Evolutionary conservation across 2,329 filamentous ascomycete species (phyloP).

Genomic region (Ceratocystis lukuohia): DNA sequence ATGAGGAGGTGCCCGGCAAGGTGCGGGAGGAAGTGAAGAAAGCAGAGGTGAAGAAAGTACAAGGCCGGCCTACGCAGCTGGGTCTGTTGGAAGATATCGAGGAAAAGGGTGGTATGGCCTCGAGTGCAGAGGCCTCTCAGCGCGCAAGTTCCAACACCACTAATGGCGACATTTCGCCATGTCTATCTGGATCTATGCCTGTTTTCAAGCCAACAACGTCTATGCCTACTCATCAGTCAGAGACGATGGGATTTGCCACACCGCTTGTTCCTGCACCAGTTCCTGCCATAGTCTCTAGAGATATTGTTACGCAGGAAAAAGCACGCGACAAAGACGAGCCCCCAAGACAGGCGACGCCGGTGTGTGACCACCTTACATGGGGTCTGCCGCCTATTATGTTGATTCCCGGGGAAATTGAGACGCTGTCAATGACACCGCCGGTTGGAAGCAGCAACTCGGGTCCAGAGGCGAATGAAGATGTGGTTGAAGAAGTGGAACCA

Average conservation of each 20-base stretch:
- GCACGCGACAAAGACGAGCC: not conserved
- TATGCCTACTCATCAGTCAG: not conserved
- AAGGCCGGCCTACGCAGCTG: not conserved
- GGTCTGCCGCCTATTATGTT: not conserved
- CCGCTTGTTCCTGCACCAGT: not conserved
- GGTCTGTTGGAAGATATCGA: not conserved
- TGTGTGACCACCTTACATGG: constrained; percentile 1
- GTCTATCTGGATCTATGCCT: not conserved
- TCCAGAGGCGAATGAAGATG: not conserved
- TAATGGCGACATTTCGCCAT: not conserved
- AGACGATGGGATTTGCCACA: not conserved
- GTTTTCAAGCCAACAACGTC: not conserved
- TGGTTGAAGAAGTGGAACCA: not conserved
- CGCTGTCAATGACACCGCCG: not conserved
- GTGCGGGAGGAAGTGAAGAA: not conserved
- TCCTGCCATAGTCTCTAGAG: not conserved
- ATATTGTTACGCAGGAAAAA: not conserved
- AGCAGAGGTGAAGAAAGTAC: not conserved
- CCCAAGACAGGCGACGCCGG: not conserved
- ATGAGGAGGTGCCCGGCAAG: not conserved
- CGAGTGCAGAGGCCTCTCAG: not conserved
- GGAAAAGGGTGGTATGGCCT: not conserved
- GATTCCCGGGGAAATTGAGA: not conserved
- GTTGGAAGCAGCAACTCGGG: not conserved
- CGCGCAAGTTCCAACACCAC: not conserved